Base-by-base conservation (phyloP, 768 basidiomycete genomes). In the Lentinula detonsa region DNA sequence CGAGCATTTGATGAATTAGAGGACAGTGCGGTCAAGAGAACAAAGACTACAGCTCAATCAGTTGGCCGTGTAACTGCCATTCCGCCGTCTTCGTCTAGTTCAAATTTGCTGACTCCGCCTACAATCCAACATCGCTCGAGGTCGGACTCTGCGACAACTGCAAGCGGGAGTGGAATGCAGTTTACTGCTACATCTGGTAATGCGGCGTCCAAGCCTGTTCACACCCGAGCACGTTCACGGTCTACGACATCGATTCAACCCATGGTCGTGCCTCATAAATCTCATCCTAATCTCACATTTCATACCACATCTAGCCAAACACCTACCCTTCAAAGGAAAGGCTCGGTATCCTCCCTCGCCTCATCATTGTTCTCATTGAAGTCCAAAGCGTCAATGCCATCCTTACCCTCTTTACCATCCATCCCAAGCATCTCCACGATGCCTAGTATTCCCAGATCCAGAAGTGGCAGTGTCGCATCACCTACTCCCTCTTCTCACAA, bases 1-100 rank as follows among this genome's bases (percentile, higher is more conserved):
- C 83, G 86, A 50, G 88, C 88, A 6, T 91, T 91, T 65, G 81
- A 83, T 61, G 79, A 82, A 21, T 76, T 91, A 28, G 87, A 91
- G 71, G 73, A 84, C 37, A 82, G 75, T 53, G 80, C 84, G 21
- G 66, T 85, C 5, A 40, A 21, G 18, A 39, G 39, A 37, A 46
- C 82, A 23, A 21, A 54, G 81, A 3, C 81, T 79, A 13, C 69
- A 77, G 34, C 73, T 78, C 50, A 74, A 74, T 62, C 76, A 76
- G 52, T 76, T 72, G 37, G 75, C 8, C 33, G 28, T 21, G 18
- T 9, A 21, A 46, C 42, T 33, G 15, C 23, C 37, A 21, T 23
- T 34, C 31, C 49, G 28, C 46, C 50, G 13, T 54, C 53, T 21
- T 34, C 50, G 1, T 37, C 21, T 16, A 37, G 33, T 52, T 16